Evolutionary conservation across 2,329 filamentous ascomycete genomes (phyloP).

Genomic region (Hirsutella minnesotensis): DNA sequence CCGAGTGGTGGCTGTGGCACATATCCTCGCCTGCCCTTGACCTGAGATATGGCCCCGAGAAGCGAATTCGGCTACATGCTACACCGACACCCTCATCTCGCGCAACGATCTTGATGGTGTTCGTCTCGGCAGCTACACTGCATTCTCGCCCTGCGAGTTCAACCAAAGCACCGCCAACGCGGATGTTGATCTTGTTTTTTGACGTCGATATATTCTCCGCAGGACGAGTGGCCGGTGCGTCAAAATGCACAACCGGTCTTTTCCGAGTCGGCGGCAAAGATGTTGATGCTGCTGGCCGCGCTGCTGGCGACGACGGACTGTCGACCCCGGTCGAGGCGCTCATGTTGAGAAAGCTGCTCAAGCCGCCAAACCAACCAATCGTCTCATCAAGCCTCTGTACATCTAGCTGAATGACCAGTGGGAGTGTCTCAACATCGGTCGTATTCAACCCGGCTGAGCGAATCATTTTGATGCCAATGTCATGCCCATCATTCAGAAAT

Average conservation of each 20-base stretch:
- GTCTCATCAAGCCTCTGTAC: slow-evolving; percentile 75
- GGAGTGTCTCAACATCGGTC: slow-evolving; percentile 63
- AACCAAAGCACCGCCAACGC: slow-evolving; percentile 65
- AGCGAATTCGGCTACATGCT: slow-evolving; percentile 61
- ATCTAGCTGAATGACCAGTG: slow-evolving; percentile 65
- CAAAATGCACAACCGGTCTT: slow-evolving; percentile 43
- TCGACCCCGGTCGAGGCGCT: slow-evolving; percentile 46
- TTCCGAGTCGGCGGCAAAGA: slow-evolving; percentile 24
- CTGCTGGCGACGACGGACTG: not conserved
- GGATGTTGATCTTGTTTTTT: slow-evolving; percentile 60
- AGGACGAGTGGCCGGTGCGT: slow-evolving; percentile 31
- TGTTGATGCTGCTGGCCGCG: slow-evolving; percentile 15
- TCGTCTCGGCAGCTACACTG: slow-evolving; percentile 62
- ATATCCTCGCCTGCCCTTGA: too few relatives aligned
- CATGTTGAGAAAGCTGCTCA: slow-evolving; percentile 84
- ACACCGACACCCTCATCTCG: slow-evolving; percentile 61
- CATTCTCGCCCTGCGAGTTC: slow-evolving; percentile 70
- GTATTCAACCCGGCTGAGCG: slow-evolving; percentile 31
- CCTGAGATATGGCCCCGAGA: slow-evolving; percentile 57
- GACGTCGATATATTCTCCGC: slow-evolving; percentile 34
- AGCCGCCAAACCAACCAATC: slow-evolving; percentile 76
- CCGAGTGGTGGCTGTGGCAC: slow-evolving; percentile 11
- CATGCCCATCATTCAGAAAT: slow-evolving; percentile 43
- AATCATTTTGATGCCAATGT: slow-evolving; percentile 42
- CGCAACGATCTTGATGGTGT: slow-evolving; percentile 69